Evolutionary conservation across 1,139 yeast genomes (phyloP), one percentile per base, ranked within the genome.

Genomic region (Yamadazyma dushanensis): DNA sequence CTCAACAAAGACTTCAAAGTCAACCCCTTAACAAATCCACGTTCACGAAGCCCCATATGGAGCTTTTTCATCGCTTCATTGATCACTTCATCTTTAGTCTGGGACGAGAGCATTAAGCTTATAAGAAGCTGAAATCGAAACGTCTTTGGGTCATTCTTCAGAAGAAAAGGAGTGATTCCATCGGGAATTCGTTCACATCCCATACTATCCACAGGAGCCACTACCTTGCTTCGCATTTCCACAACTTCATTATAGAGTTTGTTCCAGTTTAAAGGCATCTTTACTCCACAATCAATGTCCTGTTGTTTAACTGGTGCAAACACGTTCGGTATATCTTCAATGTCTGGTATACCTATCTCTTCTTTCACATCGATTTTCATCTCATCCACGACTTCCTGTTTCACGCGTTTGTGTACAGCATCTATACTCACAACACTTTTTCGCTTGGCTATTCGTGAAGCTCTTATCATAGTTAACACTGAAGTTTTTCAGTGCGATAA

Each of bases 31-130:
- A 37, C 23, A 36, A 43, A 60, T 2, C 72, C 73, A 17, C 46
- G 44, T 3, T 16, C 26, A 2, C 40, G 42, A 5, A 54, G 35
- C 50, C 64, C 77, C 48, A 61, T 73, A 46, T 87, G 80, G 43
- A 90, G 61, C 16, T 63, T 70, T 21, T 60, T 59, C 82, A 90
- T 83, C 1, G 95, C 95, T 29, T 70, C 72, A 35, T 72, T 85
- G 45, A 86, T 90, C 23, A 82, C 79, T 53, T 87, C 96, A 57
- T 92, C 98, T 53, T 85, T 88, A 1, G 97, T 92, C 51, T 90
- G 97, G 0, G 97, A 78, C 10, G 96, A 86, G 22, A 92, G 74
- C 92, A 90, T 86, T 36, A 90, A 68, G 3, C 95, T 80, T 0
- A 88, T 69, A 29, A 90, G 64, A 25, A 87, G 66, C 57, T 89